Evolutionary conservation across 257 asterid species (phyloP).

Genomic region (Nemophila menziesii): DNA sequence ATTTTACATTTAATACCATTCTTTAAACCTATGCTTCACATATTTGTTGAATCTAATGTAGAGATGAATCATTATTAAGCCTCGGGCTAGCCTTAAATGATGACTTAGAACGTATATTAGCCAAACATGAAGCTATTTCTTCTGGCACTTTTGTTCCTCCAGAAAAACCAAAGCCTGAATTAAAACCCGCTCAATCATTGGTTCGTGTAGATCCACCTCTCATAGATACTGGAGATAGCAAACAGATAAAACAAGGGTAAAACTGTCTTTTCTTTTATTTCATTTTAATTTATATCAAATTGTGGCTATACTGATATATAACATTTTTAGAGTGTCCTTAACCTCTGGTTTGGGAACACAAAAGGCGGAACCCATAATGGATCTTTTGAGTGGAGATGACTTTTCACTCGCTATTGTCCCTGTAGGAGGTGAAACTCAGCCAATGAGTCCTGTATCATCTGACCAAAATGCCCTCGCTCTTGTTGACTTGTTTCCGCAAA

Average conservation of each 20-base stretch:
- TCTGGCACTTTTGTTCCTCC: slow-evolving; percentile 47
- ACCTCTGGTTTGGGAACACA: slow-evolving; percentile 47
- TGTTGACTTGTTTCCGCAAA: slow-evolving; percentile 70
- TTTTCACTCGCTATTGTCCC: slow-evolving; percentile 82
- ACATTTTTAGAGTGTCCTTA: slow-evolving; percentile 48
- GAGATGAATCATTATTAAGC: slow-evolving; percentile 87
- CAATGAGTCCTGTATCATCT: slow-evolving; percentile 44
- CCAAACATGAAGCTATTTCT: slow-evolving; percentile 79
- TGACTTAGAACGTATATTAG: slow-evolving; percentile 84
- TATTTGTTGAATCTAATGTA: slow-evolving; percentile 16
- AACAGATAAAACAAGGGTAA: slow-evolving; percentile 52
- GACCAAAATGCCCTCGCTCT: slow-evolving; percentile 88
- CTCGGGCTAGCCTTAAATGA: slow-evolving; percentile 91
- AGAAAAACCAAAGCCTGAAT: slow-evolving; percentile 50
- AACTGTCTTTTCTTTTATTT: slow-evolving; percentile 11
- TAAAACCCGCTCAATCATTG: slow-evolving; percentile 46
- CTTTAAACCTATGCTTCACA: slow-evolving; percentile 6
- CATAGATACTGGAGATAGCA: slow-evolving; percentile 67
- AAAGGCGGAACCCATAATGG: slow-evolving; percentile 48
- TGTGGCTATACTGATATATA: slow-evolving; percentile 3
- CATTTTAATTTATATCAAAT: too few relatives aligned
- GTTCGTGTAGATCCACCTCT: slow-evolving; percentile 62
- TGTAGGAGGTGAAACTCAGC: slow-evolving; percentile 64
- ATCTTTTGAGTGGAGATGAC: slow-evolving; percentile 96
- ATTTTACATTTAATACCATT: slow-evolving; percentile 11